Evolutionary conservation across 352 stramenopile species (phyloP).

Genomic region (Globisporangium recalcitrans): DNA sequence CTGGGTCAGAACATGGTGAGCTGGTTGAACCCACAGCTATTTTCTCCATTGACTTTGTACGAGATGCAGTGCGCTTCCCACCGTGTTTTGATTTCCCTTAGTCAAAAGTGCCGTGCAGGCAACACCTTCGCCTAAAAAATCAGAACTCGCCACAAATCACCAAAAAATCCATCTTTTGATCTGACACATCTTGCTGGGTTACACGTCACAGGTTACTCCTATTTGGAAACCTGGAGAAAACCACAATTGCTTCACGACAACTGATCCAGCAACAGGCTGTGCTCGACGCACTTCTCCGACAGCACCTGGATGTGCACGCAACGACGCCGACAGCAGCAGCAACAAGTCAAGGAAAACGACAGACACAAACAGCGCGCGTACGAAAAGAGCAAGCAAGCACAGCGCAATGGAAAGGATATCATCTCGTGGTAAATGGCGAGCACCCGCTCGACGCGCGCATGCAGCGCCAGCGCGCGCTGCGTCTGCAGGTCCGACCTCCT

Average conservation of each 20-base stretch:
- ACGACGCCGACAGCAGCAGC: too few species aligned
- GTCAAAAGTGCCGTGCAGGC: background rate
- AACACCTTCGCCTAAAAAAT: slow-evolving; percentile 2
- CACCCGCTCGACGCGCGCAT: slow-evolving; percentile 44
- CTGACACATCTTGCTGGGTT: background rate
- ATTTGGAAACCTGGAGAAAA: too few species aligned
- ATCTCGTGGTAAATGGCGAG: slow-evolving; percentile 59
- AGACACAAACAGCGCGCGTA: too few species aligned
- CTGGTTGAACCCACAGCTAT: background rate
- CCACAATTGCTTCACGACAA: slow-evolving; percentile 13
- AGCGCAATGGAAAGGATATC: too few species aligned
- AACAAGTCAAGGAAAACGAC: too few species aligned
- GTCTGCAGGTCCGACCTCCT: slow-evolving; percentile 23
- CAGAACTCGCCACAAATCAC: background rate
- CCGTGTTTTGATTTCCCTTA: background rate
- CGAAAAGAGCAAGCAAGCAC: too few species aligned
- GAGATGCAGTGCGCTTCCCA: too few species aligned
- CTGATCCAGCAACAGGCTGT: slow-evolving; percentile 49
- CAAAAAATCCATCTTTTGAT: slow-evolving; percentile 4
- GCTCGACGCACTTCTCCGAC: slow-evolving; percentile 70
- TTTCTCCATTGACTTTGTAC: background rate
- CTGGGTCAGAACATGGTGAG: background rate
- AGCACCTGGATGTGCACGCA: slow-evolving; percentile 63
- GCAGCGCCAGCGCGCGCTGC: slow-evolving; percentile 40
- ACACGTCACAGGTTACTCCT: slow-evolving; percentile 16